phyloP scores from a whole-genome alignment of 1,284 basidiomycete genomes.

The Moniliella sp. region DNA sequence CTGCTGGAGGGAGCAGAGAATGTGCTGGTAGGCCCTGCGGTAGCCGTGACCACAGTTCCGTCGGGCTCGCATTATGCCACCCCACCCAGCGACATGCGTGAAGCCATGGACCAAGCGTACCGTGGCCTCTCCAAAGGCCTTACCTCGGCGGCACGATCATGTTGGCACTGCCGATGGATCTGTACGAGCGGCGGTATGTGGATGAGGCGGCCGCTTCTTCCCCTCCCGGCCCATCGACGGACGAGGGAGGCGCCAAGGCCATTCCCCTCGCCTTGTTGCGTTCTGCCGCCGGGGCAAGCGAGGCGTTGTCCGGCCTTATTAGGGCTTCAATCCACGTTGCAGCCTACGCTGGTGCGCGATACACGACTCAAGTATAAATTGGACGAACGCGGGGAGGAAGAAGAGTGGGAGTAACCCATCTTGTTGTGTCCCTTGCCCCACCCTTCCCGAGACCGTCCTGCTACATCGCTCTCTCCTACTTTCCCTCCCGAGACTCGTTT shows the following conservation, averaged over 20 bases:
- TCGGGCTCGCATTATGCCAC: conserved; percentile 64
- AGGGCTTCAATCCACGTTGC: too few relatives aligned
- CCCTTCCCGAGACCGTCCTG: too few relatives aligned
- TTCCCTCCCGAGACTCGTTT: too few relatives aligned
- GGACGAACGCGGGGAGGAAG: too few relatives aligned
- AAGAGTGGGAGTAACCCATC: too few relatives aligned
- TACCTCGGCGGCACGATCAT: conserved; percentile 84
- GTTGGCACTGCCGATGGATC: conserved; percentile 92
- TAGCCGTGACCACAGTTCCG: not conserved
- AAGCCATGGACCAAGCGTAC: conserved; percentile 77
- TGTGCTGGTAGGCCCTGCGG: conserved; percentile 43
- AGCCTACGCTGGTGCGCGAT: too few relatives aligned
- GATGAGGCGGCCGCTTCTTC: not conserved
- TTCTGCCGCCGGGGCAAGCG: conserved; percentile 86
- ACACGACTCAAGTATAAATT: too few relatives aligned
- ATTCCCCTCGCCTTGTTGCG: conserved; percentile 88
- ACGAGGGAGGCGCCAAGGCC: conserved; percentile 73
- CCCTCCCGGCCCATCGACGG: conserved; percentile 46
- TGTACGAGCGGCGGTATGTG: conserved; percentile 47
- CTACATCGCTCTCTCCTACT: too few relatives aligned
- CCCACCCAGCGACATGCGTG: conserved; percentile 59
- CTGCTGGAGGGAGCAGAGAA: conserved; percentile 82
- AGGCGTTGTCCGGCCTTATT: conserved; percentile 79
- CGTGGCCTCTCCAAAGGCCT: conserved; percentile 46
- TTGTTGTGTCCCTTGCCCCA: too few relatives aligned